Evolutionary conservation across 2,329 filamentous ascomycete species (phyloP).

Genomic region (Beauveria caledonica): DNA sequence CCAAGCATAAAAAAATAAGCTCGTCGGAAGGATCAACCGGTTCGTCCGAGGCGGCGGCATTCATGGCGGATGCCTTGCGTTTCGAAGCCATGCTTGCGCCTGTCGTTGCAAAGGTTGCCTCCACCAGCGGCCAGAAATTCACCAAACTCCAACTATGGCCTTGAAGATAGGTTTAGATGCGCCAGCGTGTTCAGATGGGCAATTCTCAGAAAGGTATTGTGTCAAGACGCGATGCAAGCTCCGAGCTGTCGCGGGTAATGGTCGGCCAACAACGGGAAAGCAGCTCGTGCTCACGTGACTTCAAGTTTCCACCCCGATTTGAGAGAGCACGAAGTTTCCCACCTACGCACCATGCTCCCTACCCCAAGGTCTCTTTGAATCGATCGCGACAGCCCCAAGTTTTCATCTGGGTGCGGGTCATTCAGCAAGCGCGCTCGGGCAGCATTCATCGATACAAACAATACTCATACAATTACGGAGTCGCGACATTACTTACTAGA

Average conservation of each 20-base stretch:
- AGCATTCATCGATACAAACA: neutral
- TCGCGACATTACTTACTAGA: neutral
- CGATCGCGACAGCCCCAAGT: neutral
- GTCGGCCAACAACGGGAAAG: constrained; percentile 14
- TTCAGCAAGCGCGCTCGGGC: neutral
- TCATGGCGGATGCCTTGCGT: constrained; percentile 75
- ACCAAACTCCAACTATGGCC: neutral
- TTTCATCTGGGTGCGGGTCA: neutral
- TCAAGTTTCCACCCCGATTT: constrained; percentile 27
- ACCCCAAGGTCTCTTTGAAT: constrained; percentile 13
- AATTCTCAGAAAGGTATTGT: neutral
- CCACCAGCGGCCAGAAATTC: neutral
- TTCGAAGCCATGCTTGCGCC: constrained; percentile 72
- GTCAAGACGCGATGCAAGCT: constrained; percentile 12
- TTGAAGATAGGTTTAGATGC: neutral
- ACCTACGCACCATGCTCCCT: constrained; percentile 21
- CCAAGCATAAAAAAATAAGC: constrained; percentile 86
- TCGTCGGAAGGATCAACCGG: constrained; percentile 90
- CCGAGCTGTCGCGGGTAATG: constrained; percentile 19
- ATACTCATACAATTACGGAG: neutral
- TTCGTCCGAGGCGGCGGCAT: constrained; percentile 60
- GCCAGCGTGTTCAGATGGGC: neutral
- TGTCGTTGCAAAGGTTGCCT: neutral
- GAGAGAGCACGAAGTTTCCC: constrained; percentile 18
- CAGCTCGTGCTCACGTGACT: constrained; percentile 30